Percentiles rank a stretch among this genome's conserved stretches.
These are phyloP conservation scores for Cryptococcus deneoformans DNA, from an alignment of 1,284 basidiomycete genomes.

Conservation along the genomic window DNA sequence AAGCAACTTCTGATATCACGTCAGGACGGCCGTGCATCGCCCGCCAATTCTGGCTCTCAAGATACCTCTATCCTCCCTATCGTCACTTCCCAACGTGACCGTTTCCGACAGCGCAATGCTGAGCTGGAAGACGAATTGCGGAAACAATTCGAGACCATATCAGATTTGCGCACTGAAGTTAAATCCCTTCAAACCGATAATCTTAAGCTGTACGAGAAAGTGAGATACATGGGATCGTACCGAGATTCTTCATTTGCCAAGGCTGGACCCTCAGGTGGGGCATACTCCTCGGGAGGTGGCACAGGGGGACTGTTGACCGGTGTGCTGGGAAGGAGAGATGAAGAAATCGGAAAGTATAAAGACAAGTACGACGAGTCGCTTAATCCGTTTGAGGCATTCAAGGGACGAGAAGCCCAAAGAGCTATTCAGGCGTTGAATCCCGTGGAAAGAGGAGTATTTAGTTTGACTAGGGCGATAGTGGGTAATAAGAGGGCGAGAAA, in stretches of 20 bases:
- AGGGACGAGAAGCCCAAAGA: slow-evolving; percentile 86
- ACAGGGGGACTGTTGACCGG: slow-evolving; percentile 34
- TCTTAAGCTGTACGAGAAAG: slow-evolving; percentile 93
- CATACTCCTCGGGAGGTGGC: neutral
- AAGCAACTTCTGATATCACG: neutral
- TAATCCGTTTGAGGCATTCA: slow-evolving; percentile 97
- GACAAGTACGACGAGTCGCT: slow-evolving; percentile 91
- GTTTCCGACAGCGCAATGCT: slow-evolving; percentile 91
- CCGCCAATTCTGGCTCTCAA: slow-evolving; percentile 36
- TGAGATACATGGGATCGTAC: slow-evolving; percentile 93
- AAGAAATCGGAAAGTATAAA: slow-evolving; percentile 84
- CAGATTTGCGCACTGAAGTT: slow-evolving; percentile 82
- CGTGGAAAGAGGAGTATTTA: slow-evolving; percentile 81
- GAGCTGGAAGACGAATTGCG: slow-evolving; percentile 98
- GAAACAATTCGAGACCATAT: slow-evolving; percentile 88
- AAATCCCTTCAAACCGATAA: slow-evolving; percentile 88
- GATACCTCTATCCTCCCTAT: slow-evolving; percentile 93
- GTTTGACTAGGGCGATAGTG: slow-evolving; percentile 78
- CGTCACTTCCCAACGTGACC: slow-evolving; percentile 92
- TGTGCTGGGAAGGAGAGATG: slow-evolving; percentile 49
- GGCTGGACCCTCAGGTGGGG: neutral
- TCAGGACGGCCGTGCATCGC: slow-evolving; percentile 31
- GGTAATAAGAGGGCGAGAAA: slow-evolving; percentile 76
- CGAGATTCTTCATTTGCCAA: slow-evolving; percentile 43
- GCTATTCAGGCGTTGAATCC: slow-evolving; percentile 90